Conservation (phyloP, 2,329 filamentous ascomycete genomes). For the Colletotrichum tofieldiae region DNA sequence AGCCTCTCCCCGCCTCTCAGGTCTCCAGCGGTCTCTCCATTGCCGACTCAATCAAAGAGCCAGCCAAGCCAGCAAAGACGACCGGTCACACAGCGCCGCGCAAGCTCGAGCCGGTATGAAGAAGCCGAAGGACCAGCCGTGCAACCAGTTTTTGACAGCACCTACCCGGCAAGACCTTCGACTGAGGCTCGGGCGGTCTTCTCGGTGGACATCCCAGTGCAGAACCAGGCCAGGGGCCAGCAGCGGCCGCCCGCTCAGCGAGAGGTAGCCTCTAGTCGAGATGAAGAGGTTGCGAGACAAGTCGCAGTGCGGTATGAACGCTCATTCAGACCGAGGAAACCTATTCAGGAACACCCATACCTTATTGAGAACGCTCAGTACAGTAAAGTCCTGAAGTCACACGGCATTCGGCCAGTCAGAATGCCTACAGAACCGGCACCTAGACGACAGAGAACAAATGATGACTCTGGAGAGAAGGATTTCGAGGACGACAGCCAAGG, state of each 20-base stretch:
- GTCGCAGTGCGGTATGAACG: conserved; percentile 58
- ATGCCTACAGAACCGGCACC: conserved; percentile 53
- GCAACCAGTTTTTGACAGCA: neutral
- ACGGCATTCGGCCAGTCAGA: conserved; percentile 68
- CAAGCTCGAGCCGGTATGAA: neutral
- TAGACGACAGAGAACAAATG: conserved; percentile 51
- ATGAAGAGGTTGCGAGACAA: conserved; percentile 37
- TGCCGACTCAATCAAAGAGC: conserved; percentile 4
- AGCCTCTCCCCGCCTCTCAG: conserved; percentile 12
- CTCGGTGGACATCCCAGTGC: neutral
- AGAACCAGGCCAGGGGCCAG: conserved; percentile 9
- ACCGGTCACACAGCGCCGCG: neutral
- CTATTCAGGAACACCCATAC: conserved; percentile 74
- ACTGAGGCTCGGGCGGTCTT: neutral
- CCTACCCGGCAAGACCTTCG: neutral
- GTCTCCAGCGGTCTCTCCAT: neutral
- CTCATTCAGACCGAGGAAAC: conserved; percentile 72
- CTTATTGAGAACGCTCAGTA: conserved; percentile 70
- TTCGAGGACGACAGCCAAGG: conserved; percentile 68
- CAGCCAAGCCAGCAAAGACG: neutral
- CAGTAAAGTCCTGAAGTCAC: conserved; percentile 66
- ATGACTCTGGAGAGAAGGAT: conserved; percentile 65
- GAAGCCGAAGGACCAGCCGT: neutral
- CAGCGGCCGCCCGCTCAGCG: neutral
- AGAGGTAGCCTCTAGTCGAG: neutral